Evolutionary conservation across 2,329 filamentous ascomycete species (phyloP).

Genomic region (Zarea fungicola): DNA sequence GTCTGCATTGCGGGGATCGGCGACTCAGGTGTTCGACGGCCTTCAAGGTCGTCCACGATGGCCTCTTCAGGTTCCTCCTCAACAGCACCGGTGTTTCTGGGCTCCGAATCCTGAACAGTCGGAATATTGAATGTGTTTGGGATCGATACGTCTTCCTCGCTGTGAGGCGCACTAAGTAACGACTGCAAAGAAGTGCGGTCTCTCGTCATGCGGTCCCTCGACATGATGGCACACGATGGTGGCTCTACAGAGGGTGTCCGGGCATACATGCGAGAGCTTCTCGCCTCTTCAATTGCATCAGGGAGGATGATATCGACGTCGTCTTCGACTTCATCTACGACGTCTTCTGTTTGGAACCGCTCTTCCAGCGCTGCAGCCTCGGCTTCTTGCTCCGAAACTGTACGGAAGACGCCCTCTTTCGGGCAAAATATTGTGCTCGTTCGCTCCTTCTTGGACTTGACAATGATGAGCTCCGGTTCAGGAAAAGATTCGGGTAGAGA

Average conservation of each 20-base stretch:
- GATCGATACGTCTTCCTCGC: conserved; percentile 29
- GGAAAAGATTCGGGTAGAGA: not conserved
- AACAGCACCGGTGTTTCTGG: not conserved
- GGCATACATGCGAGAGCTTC: conserved; percentile 40
- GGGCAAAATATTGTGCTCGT: conserved; percentile 55
- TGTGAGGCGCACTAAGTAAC: conserved; percentile 52
- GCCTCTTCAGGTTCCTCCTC: conserved; percentile 6
- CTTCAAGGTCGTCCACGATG: conserved; percentile 12
- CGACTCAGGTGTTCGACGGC: conserved; percentile 22
- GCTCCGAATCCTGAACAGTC: conserved; percentile 23
- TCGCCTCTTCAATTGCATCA: conserved; percentile 26
- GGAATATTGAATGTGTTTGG: conserved; percentile 38
- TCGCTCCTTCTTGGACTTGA: conserved; percentile 34
- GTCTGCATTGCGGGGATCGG: conserved; percentile 34
- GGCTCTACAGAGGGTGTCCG: conserved; percentile 59
- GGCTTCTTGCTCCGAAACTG: conserved; percentile 50
- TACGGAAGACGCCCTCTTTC: conserved; percentile 58
- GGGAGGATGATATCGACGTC: conserved; percentile 15
- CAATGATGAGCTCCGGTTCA: conserved; percentile 14
- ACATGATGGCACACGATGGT: conserved; percentile 51
- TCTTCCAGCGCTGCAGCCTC: conserved; percentile 41
- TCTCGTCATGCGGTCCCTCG: conserved; percentile 49
- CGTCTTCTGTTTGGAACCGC: conserved; percentile 21
- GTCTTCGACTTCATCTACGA: conserved; percentile 22
- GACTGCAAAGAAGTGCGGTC: conserved; percentile 56